These are phyloP conservation scores for Scheffersomyces cryptocercus DNA, from an alignment of 1,139 yeast genomes.

Conservation along the genomic window DNA sequence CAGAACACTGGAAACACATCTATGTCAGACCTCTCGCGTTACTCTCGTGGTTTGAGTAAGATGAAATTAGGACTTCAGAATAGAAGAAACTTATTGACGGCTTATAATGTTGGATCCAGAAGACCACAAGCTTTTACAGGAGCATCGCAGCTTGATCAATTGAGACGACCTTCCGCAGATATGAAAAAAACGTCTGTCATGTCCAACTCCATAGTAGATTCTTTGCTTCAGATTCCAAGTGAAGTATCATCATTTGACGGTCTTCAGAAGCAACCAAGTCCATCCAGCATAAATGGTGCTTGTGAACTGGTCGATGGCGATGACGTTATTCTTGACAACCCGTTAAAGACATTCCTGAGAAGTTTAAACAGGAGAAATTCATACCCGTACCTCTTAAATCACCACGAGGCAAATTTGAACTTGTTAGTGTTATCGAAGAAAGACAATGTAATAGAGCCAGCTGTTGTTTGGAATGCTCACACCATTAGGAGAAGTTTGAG, in stretches of 20 bases:
- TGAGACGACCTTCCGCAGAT: neutral
- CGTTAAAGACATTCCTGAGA: slow-evolving; percentile 19
- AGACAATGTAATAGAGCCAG: slow-evolving; percentile 4
- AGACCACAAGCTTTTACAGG: too few species aligned
- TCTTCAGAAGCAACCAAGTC: neutral
- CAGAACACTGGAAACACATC: slow-evolving; percentile 16
- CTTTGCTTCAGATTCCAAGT: slow-evolving; percentile 16
- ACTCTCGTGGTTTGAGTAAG: slow-evolving; percentile 37
- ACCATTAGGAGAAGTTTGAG: slow-evolving; percentile 33
- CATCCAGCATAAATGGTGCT: neutral
- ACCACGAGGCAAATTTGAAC: slow-evolving; percentile 31
- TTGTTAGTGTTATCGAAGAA: slow-evolving; percentile 24
- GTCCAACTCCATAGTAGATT: slow-evolving; percentile 10
- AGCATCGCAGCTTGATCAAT: too few species aligned
- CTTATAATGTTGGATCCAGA: neutral
- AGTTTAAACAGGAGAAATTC: slow-evolving; percentile 47
- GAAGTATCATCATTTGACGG: neutral
- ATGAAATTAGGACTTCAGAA: slow-evolving; percentile 40
- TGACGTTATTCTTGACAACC: slow-evolving; percentile 2
- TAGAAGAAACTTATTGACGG: slow-evolving; percentile 15
- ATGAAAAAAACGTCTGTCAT: neutral
- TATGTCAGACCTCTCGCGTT: slow-evolving; percentile 25
- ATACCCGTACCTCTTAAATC: slow-evolving; percentile 31
- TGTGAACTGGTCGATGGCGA: neutral
- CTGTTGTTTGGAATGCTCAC: slow-evolving; percentile 1